Conservation (phyloP, 306 rosid species). For the Corylus avellana region DNA sequence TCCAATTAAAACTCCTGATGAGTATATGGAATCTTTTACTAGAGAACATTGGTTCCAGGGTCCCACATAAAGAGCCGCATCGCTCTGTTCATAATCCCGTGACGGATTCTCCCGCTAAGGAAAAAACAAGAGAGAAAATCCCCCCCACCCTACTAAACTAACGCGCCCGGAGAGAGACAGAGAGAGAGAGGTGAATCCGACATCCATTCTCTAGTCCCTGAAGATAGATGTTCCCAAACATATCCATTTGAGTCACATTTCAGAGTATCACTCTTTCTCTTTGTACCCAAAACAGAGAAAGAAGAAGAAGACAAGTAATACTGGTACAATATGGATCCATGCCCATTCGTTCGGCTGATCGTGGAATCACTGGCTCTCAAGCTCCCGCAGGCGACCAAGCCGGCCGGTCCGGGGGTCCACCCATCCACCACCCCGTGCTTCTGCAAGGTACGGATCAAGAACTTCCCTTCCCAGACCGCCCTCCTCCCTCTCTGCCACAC, state of each 20-base stretch:
- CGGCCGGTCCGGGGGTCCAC: constrained; percentile 62
- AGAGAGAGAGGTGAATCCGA: constrained; percentile 26
- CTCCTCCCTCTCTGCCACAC: constrained; percentile 59
- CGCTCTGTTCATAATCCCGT: neutral
- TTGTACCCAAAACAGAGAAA: no score
- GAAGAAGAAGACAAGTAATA: neutral
- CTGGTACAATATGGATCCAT: constrained; percentile 78
- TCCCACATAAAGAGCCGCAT: neutral
- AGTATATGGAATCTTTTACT: no score
- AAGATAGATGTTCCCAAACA: constrained; percentile 27
- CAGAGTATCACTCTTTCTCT: neutral
- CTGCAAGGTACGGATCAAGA: constrained; percentile 56
- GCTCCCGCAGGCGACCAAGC: constrained; percentile 58
- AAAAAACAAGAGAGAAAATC: neutral
- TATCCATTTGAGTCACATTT: neutral
- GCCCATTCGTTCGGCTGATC: constrained; percentile 70
- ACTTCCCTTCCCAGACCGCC: constrained; percentile 64
- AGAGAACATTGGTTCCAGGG: neutral
- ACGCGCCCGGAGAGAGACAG: neutral
- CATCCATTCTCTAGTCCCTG: constrained; percentile 18
- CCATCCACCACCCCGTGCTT: constrained; percentile 88
- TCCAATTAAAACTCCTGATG: no score
- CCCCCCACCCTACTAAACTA: neutral
- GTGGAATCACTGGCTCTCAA: constrained; percentile 67
- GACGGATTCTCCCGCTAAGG: constrained; percentile 1